Evolutionary conservation across 306 rosid genomes (phyloP), one percentile per base, ranked within the genome.

Genomic region (Glycine tomentella): DNA sequence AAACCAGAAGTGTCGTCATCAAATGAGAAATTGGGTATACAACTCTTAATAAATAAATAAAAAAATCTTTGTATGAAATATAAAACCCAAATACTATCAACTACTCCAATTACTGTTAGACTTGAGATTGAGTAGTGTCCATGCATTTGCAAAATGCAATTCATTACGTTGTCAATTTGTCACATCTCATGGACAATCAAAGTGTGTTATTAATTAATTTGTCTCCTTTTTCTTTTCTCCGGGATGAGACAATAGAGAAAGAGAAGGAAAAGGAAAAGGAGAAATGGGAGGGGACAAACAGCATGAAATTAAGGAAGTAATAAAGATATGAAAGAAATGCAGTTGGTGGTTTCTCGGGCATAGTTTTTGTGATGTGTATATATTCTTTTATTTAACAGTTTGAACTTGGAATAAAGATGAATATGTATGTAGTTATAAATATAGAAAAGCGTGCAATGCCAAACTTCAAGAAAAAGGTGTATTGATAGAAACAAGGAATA

Each of bases 391-490:
- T 40, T 78, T 8, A 14, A 57, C 62, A 73, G 69, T 80, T 82
- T 76, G 73, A 53, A 77, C 7, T 74, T 65, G 15, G 66, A 72
- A 78, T 49, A 36, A 36, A 4, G 14, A 53, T 86, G 82, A 74
- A 63, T 34, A 56, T 14, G 38, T 50, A 9, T 84, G 31, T 25
- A 25, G 31, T 36, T 36, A 36, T 3, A 71, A 49, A 82, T 61
- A 80, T 89, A 48, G 90, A 80, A 62, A 87, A 85, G 77, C 84
- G 90, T 89, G 90, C 82, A 66, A 48, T 40, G 90, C 52, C 83
- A 87, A 83, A 86, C 70, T 86, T 72, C 74, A 83, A 86, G 80
- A 86, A 65, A 69, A 58, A 58, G 50, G 61, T 53, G 84, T 44
- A 68, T 82, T 65, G 85, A 74, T 76, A 77, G 82, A 77, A 77